Base-by-base conservation (phyloP, 1,284 basidiomycete genomes). In the Cutaneotrichosporon spelunceum region DNA sequence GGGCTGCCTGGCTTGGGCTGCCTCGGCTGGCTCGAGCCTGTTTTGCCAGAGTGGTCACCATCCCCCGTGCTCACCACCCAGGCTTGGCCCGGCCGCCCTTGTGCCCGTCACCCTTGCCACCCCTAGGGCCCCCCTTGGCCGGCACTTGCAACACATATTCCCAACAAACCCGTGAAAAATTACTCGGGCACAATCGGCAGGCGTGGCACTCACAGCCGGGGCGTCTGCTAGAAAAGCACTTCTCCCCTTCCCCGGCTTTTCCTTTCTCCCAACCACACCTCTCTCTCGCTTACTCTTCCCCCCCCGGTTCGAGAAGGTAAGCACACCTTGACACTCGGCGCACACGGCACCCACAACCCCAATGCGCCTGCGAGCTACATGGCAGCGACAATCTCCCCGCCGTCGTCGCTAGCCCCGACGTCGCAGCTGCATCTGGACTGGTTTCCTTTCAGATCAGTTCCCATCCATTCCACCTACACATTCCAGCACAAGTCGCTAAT, bases 221-320 rank as follows among this genome's bases (percentile, higher is more conserved):
- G 8, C 39, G 39, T 42, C 36, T 23, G 23, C 33, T 39, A 42
- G 53, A 27, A 42, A 39, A 26, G 34, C 49, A 24, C 54, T 42
- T 39, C 55, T 49, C 55, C 55, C 52, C 55, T 33, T 49, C 48
- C 54, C 29, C 53, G 49, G 47, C 27, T 33, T 57, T 64, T 50
- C 62, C 49, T 61, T 60, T 61, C 57, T 45, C 57, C 58, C 60
- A 67, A 59, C 60, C 66, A 62, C 67, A 65, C 69, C 65, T 59
- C 60, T 63, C 58, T 57, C 53, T 56, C 47, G 45, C 47, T 47
- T 50, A n/a, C 56, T 39, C 53, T 34, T 52, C 34, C 54, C 50
- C 23, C 24, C 33, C 42, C 58, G 53, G 53, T 58, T 65, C 36
- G 61, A 60, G 53, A 63, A 62, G 61, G 58, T 65, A 30, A 65